Base-by-base conservation (phyloP, 371 early-diverging fungal genomes). In the Lichtheimia ornata region DNA sequence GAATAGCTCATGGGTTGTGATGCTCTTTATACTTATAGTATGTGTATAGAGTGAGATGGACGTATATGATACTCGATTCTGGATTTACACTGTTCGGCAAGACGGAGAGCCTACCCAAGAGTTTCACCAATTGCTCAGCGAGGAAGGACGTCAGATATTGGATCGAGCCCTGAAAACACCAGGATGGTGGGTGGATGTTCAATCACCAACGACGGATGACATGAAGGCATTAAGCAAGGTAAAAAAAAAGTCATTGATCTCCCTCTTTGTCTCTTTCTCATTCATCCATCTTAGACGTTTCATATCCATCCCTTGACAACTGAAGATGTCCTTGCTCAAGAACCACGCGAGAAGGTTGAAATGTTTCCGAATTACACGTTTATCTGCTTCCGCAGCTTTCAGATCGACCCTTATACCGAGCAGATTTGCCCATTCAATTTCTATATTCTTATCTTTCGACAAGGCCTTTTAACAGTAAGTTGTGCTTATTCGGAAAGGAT, bases 131-230 rank as follows among this genome's bases (percentile, higher is more conserved):
- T 47, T 78, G 6, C 52, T 78, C 12, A 62, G 59, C 0, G 73
- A 71, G 49, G 57, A 71, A 61, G 79, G 79, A 0, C 63, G 67
- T 18, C 15, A 55, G 14, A 73, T 73, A 2, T 52, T 88, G 22
- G 73, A 75, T 18, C 64, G 66, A 2, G 72, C 83, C 52, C 66
- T 86, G 14, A 65, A 78, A n/a, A 66, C 75, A 17, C 76, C 77
- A 12, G 84, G 81, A 27, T 97, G 95, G 81, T 95, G 97, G 97
- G 69, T 97, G 7, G 94, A 97, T 70, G 86, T 93, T 2, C 66
- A 87, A 27, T 76, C 83, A 27, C 94, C 96, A 5, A 90, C 93
- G 5, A 77, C 82, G 20, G 82, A 86, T 20, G 97, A 97, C 70
- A 91, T 97, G 87, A 70, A 78, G 24, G 73, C 84, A 6, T 59